A percentile compares a stretch with the other conserved stretches of the same genome.
Conservation (phyloP, 2,329 filamentous ascomycete species). For the Phialophora expanda region DNA sequence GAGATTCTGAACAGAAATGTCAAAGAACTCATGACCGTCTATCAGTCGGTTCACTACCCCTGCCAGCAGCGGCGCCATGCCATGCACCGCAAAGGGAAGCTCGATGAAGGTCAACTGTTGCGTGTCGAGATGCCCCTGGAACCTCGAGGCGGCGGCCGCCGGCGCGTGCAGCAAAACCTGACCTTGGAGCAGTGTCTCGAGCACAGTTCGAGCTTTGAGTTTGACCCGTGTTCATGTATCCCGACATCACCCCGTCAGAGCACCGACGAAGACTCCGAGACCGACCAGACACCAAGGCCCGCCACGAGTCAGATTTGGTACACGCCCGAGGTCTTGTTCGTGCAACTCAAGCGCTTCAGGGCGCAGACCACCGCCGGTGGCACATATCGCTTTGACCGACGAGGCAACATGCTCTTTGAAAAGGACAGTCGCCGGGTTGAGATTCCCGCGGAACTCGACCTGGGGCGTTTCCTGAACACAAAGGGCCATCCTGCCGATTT, state of each 20-base stretch:
- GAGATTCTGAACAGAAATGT: neutral
- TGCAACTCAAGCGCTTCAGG: constrained; percentile 24
- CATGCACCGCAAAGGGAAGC: neutral
- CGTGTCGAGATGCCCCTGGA: neutral
- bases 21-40: neutral
- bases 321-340: constrained; percentile 31
- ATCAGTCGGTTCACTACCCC: neutral
- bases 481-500: constrained; percentile 9
- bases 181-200: constrained; percentile 11
- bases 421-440: constrained; percentile 19
- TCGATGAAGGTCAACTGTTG: neutral
- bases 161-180: neutral
- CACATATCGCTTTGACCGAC: neutral
- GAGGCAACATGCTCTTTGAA: neutral
- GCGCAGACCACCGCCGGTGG: neutral
- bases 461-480: constrained; percentile 23
- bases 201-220: neutral
- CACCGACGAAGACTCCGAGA: neutral
- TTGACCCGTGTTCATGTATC: neutral
- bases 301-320: neutral
- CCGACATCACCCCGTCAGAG: neutral
- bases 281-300: neutral
- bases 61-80: neutral
- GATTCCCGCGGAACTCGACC: constrained; percentile 22
- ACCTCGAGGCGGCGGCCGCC: too few species aligned